Percentiles rank a stretch among this genome's conserved stretches.
Conservation (phyloP, 345 rosid species). For the Dipteronia sinensis region DNA sequence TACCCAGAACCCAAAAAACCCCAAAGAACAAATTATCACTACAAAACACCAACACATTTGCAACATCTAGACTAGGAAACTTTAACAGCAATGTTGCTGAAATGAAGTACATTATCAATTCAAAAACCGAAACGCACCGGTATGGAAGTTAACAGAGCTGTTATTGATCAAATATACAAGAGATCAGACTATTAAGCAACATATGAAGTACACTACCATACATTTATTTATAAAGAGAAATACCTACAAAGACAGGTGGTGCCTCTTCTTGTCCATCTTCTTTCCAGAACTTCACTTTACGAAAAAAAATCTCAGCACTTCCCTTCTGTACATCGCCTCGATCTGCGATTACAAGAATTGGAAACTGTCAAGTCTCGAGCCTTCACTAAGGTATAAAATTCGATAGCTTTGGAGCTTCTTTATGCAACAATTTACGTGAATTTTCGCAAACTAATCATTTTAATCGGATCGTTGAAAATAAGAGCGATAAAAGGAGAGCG, state of each 20-base stretch:
- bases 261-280: constrained; percentile 95
- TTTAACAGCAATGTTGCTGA: background rate
- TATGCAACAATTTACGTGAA: background rate
- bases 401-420: constrained; percentile 3
- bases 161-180: background rate
- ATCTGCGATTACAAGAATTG: constrained; percentile 43
- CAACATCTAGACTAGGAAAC: too few species aligned
- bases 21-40: too few species aligned
- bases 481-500: background rate
- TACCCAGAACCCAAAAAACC: too few species aligned
- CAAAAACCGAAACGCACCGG: background rate
- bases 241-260: constrained; percentile 99
- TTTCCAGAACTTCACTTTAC: constrained; percentile 98
- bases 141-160: background rate
- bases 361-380: background rate
- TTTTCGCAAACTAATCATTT: background rate
- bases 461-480: background rate
- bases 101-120: background rate
- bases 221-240: constrained; percentile 36
- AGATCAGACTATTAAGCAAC: too few species aligned
- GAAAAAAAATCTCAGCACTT: constrained; percentile 90
- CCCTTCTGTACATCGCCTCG: constrained; percentile 92
- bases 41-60: too few species aligned
- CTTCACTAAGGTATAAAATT: background rate
- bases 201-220: background rate